Evolutionary conservation across 2,329 filamentous ascomycete genomes (phyloP).

Genomic region (Paramyrothecium sp.): DNA sequence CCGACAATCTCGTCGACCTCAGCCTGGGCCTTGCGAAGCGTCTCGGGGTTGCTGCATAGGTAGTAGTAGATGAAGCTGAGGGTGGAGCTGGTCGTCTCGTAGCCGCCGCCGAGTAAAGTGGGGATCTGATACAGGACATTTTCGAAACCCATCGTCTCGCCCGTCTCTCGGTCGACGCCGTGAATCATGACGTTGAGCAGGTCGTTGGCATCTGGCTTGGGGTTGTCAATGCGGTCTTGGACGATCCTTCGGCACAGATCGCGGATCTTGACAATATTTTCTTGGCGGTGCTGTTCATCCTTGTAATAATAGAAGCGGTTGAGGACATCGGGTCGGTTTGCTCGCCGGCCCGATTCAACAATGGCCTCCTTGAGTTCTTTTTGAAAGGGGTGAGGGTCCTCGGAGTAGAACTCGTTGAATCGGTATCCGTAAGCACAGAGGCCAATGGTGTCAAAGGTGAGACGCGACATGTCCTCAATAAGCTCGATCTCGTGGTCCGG

Average conservation of each 20-base stretch:
- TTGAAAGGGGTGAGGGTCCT: slow-evolving; percentile 3
- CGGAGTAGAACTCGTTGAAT: slow-evolving; percentile 3
- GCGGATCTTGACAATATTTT: slow-evolving; percentile 2
- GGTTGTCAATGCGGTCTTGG: not conserved
- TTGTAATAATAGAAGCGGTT: slow-evolving; percentile 1
- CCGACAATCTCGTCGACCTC: slow-evolving; percentile 60
- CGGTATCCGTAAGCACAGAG: slow-evolving; percentile 4
- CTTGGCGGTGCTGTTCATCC: not conserved
- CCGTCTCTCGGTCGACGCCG: slow-evolving; percentile 61
- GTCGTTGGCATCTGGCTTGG: slow-evolving; percentile 2
- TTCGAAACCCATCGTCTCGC: slow-evolving; percentile 52
- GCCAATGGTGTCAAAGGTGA: slow-evolving; percentile 3
- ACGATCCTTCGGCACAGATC: not conserved
- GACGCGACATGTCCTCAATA: slow-evolving; percentile 3
- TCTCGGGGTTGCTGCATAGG: slow-evolving; percentile 55
- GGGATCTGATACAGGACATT: slow-evolving; percentile 63
- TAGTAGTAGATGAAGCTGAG: slow-evolving; percentile 59
- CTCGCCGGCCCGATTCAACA: not conserved
- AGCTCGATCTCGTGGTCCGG: not conserved
- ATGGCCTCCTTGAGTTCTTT: slow-evolving; percentile 1
- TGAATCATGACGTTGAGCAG: slow-evolving; percentile 62
- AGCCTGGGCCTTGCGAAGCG: slow-evolving; percentile 52
- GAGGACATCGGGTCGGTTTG: not conserved
- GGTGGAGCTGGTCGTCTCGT: slow-evolving; percentile 63
- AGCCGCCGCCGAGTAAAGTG: slow-evolving; percentile 62